Percentiles rank a stretch among this genome's conserved stretches.
Conservation (phyloP, 2,329 filamentous ascomycete species). For the Paraphaeosphaeria sporulosa region DNA sequence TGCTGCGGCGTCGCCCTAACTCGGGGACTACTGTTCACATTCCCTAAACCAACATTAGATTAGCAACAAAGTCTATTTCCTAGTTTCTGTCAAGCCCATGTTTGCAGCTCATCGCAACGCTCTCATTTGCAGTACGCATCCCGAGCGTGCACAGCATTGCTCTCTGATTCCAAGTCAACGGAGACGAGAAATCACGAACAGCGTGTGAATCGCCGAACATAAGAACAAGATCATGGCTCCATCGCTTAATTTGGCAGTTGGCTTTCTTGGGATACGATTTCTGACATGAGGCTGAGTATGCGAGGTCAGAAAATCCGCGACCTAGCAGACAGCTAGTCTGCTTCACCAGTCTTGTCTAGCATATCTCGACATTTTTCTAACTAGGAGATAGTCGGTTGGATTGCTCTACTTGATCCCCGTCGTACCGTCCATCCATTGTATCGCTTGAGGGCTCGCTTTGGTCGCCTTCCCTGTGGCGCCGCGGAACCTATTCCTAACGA, state of each 20-base stretch:
- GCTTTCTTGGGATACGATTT: not conserved
- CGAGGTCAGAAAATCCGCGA: not conserved
- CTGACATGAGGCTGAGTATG: not conserved
- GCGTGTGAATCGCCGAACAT: not conserved
- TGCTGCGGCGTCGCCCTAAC: too few species aligned
- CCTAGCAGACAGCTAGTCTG: not conserved
- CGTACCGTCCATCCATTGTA: not conserved
- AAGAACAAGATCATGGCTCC: not conserved
- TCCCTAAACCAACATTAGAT: too few species aligned
- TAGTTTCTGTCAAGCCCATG: too few species aligned
- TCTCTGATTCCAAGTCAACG: not conserved
- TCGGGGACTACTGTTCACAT: too few species aligned
- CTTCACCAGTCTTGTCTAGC: not conserved
- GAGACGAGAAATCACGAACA: not conserved
- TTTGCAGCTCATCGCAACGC: too few species aligned
- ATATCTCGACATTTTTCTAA: not conserved
- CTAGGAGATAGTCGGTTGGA: not conserved
- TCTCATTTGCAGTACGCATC: too few species aligned
- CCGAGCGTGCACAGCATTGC: not conserved
- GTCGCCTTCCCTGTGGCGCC: not conserved
- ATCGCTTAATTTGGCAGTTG: not conserved
- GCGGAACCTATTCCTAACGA: too few species aligned
- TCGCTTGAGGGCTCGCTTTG: not conserved
- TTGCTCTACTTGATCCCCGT: not conserved
- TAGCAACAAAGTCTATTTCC: too few species aligned